Evolutionary conservation across 2,329 filamentous ascomycete genomes (phyloP).

Genomic region (Fusarium austroafricanum): DNA sequence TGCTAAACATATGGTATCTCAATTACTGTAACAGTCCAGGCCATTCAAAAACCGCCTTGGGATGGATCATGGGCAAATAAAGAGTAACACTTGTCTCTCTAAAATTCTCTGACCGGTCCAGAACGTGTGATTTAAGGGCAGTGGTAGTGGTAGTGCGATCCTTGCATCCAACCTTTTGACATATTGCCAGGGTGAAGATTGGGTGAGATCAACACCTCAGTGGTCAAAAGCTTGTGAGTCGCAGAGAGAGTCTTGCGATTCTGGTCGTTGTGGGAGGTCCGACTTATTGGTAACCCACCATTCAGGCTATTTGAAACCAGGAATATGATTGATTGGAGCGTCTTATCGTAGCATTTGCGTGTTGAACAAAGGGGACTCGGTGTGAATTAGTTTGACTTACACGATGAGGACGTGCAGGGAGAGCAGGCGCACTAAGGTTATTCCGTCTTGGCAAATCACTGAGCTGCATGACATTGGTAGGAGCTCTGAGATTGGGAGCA

Average conservation of each 20-base stretch:
- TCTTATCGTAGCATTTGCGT: constrained; percentile 28
- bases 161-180: constrained; percentile 30
- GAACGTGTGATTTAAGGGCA: constrained; percentile 35
- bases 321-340: constrained; percentile 21
- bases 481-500: not conserved
- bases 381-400: constrained; percentile 36
- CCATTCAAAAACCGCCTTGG: constrained; percentile 14
- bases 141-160: constrained; percentile 28
- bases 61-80: constrained; percentile 1
- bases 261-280: constrained; percentile 10
- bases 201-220: constrained; percentile 16
- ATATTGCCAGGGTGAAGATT: constrained; percentile 30
- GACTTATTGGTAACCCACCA: constrained; percentile 12
- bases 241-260: constrained; percentile 29
- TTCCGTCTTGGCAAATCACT: constrained; percentile 26
- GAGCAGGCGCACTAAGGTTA: constrained; percentile 30
- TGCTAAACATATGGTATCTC: not conserved
- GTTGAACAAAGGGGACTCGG: constrained; percentile 37
- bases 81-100: constrained; percentile 36
- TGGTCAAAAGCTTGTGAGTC: constrained; percentile 11
- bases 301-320: constrained; percentile 9
- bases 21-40: not conserved
- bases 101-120: constrained; percentile 28
- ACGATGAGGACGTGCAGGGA: constrained; percentile 6
- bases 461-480: not conserved